phyloP scores from a whole-genome alignment of 805 yeast genomes.

The Candida ortonii region DNA sequence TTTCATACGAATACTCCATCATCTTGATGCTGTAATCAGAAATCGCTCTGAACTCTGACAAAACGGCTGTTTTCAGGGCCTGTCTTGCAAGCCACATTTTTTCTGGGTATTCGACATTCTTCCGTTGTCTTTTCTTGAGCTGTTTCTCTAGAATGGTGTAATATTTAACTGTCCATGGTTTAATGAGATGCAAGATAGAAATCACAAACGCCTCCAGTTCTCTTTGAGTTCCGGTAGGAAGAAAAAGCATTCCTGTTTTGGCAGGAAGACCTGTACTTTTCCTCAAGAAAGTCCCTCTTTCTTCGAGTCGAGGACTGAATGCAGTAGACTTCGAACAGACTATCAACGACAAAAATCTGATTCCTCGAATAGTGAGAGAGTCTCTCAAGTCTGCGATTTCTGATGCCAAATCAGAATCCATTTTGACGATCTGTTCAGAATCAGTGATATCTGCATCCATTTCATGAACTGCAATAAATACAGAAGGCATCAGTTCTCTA shows the following conservation, averaged over 20 bases:
- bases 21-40: slow-evolving; percentile 47
- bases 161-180: slow-evolving; percentile 43
- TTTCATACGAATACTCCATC: slow-evolving; percentile 53
- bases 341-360: slow-evolving; percentile 36
- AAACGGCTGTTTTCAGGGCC: slow-evolving; percentile 47
- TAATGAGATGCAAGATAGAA: slow-evolving; percentile 37
- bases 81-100: slow-evolving; percentile 48
- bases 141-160: slow-evolving; percentile 41
- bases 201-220: slow-evolving; percentile 42
- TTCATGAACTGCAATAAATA: slow-evolving; percentile 44
- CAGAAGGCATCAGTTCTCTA: slow-evolving; percentile 43
- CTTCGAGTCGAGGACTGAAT: slow-evolving; percentile 33
- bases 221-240: slow-evolving; percentile 39
- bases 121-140: slow-evolving; percentile 37
- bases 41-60: slow-evolving; percentile 47
- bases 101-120: slow-evolving; percentile 22
- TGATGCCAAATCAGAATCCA: slow-evolving; percentile 34
- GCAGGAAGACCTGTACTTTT: slow-evolving; percentile 42
- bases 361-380: slow-evolving; percentile 29
- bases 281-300: slow-evolving; percentile 37
- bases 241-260: slow-evolving; percentile 41
- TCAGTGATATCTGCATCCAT: slow-evolving; percentile 32
- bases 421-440: slow-evolving; percentile 18
- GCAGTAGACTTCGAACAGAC: slow-evolving; percentile 31
- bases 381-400: slow-evolving; percentile 37